phyloP scores from a whole-genome alignment of 2,329 filamentous ascomycete species.

The Fusarium verticillioides region DNA sequence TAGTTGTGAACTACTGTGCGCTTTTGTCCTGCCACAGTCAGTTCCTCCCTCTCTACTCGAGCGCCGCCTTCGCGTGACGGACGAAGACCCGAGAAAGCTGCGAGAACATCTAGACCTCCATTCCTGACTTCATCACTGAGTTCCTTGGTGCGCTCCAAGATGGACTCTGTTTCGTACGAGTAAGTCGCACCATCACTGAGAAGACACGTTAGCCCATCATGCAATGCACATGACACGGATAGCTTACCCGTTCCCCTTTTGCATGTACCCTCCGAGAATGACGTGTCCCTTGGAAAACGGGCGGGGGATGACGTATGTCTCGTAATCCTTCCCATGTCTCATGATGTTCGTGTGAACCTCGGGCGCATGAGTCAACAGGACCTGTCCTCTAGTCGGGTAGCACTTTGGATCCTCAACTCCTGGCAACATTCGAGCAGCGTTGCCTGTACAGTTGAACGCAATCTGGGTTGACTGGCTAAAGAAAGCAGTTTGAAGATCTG shows the following conservation, averaged over 20 bases:
- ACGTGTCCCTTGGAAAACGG: neutral
- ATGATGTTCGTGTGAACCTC: neutral
- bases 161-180: neutral
- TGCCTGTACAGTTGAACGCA: neutral
- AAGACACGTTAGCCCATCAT: fast-evolving
- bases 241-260: neutral
- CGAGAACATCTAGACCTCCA: neutral
- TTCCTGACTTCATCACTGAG: neutral
- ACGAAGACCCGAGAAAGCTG: neutral
- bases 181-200: neutral
- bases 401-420: neutral
- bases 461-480: fast-evolving
- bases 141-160: neutral
- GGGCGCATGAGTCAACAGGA: neutral
- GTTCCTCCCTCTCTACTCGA: neutral
- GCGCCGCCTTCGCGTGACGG: neutral
- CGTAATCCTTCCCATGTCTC: conserved; percentile 1
- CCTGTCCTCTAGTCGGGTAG: neutral
- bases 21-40: neutral
- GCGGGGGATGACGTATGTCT: neutral
- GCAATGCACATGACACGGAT: fast-evolving
- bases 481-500: neutral
- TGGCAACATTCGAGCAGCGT: neutral
- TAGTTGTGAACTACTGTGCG: neutral
- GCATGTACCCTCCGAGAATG: conserved; percentile 1